phyloP scores from a whole-genome alignment of 2,329 filamentous ascomycete genomes.

The Magnaporthiopsis rhizophila region DNA sequence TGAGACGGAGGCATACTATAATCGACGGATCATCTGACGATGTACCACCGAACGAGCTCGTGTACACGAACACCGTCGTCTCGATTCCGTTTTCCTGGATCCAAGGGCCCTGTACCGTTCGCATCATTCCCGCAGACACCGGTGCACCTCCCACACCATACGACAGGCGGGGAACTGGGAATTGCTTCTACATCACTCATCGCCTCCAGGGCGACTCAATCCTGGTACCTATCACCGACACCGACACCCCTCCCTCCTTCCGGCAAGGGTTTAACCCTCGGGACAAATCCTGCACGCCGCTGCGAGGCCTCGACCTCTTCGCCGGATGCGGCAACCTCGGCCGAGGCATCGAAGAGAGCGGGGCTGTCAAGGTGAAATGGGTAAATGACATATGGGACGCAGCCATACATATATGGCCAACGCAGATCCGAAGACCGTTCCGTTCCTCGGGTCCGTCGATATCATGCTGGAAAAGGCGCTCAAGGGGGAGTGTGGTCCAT shows the following conservation, averaged over 20 bases:
- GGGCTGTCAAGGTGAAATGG: slow-evolving; percentile 55
- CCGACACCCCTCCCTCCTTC: background rate
- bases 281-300: slow-evolving; percentile 22
- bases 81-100: slow-evolving; percentile 33
- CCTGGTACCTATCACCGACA: background rate
- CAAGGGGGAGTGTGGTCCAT: slow-evolving; percentile 32
- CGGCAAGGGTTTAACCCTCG: slow-evolving; percentile 47
- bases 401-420: slow-evolving; percentile 69
- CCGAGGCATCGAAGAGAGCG: slow-evolving; percentile 65
- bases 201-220: background rate
- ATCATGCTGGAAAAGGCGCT: slow-evolving; percentile 53
- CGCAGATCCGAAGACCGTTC: slow-evolving; percentile 25
- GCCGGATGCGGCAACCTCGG: slow-evolving; percentile 74
- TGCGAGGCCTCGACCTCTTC: slow-evolving; percentile 63
- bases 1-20: slow-evolving; percentile 38
- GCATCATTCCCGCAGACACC: slow-evolving; percentile 33
- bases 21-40: slow-evolving; percentile 23
- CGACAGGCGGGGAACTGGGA: slow-evolving; percentile 53
- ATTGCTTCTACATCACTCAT: slow-evolving; percentile 55
- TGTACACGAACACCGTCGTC: slow-evolving; percentile 42
- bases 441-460: slow-evolving; percentile 67
- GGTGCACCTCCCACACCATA: slow-evolving; percentile 43
- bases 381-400: slow-evolving; percentile 57
- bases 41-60: slow-evolving; percentile 47
- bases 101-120: slow-evolving; percentile 49